These are phyloP conservation scores for Penicillium longicatenatum DNA, from an alignment of 495 filamentous ascomycete genomes.

Conservation along the genomic window DNA sequence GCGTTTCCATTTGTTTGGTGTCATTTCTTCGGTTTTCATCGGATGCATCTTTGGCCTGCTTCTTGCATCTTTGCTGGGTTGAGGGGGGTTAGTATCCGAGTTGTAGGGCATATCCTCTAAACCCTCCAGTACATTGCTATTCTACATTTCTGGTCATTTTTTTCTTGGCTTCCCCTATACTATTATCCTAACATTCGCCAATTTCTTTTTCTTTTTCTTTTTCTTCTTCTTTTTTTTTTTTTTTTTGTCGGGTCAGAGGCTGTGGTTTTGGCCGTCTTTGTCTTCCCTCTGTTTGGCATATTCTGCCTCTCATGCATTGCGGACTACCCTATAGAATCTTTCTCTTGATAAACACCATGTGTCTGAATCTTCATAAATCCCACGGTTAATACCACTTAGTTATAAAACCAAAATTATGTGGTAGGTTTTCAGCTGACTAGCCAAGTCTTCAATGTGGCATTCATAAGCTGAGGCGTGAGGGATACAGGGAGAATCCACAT, in stretches of 20 bases:
- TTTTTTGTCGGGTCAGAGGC: neutral
- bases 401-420: neutral
- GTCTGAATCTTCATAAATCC: neutral
- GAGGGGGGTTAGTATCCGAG: slow-evolving; percentile 24
- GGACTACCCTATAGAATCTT: slow-evolving; percentile 25
- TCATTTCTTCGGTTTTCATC: slow-evolving; percentile 16
- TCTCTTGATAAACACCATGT: slow-evolving; percentile 9
- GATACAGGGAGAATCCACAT: too few species aligned
- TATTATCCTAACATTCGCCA: slow-evolving; percentile 23
- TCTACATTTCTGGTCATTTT: slow-evolving; percentile 11
- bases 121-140: slow-evolving; percentile 21
- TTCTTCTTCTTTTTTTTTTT: neutral
- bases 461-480: too few species aligned
- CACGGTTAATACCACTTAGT: neutral
- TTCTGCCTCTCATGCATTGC: slow-evolving; percentile 18
- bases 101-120: slow-evolving; percentile 26
- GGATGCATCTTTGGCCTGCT: slow-evolving; percentile 32
- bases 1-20: slow-evolving; percentile 9
- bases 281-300: slow-evolving; percentile 13
- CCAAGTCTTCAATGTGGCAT: neutral
- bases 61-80: slow-evolving; percentile 29
- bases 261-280: slow-evolving; percentile 6
- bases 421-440: too few species aligned
- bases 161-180: slow-evolving; percentile 12
- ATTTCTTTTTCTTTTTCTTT: neutral